Evolutionary conservation across 768 basidiomycete genomes (phyloP).

Genomic region (Lepiota brunneoincarnata): DNA sequence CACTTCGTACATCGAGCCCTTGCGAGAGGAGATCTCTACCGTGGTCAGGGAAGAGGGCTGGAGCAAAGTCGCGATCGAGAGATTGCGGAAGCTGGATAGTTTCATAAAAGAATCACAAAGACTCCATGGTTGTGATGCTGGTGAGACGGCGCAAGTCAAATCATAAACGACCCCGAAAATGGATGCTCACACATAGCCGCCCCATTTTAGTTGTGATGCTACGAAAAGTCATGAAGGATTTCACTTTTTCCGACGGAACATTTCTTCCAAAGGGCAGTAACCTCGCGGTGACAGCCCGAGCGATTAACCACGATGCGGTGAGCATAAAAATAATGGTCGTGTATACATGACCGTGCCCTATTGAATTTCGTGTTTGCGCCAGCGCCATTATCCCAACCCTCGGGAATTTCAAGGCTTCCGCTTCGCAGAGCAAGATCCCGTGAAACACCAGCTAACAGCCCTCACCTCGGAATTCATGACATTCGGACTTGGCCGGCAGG

Average conservation of each 20-base stretch:
- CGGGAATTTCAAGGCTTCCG: constrained; percentile 40
- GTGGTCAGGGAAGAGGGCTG: constrained; percentile 28
- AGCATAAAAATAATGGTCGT: background rate
- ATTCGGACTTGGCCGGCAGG: constrained; percentile 34
- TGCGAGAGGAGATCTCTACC: constrained; percentile 37
- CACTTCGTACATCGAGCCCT: constrained; percentile 30
- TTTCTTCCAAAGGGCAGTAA: constrained; percentile 26
- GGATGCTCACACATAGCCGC: too few species aligned
- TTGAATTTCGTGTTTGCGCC: background rate
- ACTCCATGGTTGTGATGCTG: constrained; percentile 25
- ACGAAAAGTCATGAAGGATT: constrained; percentile 35
- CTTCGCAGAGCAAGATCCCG: constrained; percentile 23
- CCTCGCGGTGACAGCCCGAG: background rate
- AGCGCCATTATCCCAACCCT: constrained; percentile 28
- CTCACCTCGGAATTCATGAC: constrained; percentile 25
- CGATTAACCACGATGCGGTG: constrained; percentile 25
- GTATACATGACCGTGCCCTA: background rate
- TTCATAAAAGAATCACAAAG: constrained; percentile 47
- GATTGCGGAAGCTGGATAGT: constrained; percentile 46
- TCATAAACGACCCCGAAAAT: background rate
- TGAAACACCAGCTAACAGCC: constrained; percentile 25
- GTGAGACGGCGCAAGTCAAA: constrained; percentile 19
- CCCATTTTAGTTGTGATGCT: constrained; percentile 17
- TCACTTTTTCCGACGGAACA: constrained; percentile 43
- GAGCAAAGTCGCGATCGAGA: constrained; percentile 30